A percentile compares a stretch with the other conserved stretches of the same genome.
phyloP scores from a whole-genome alignment of 208 protist species.

The Blastocrithidia nonstop region DNA sequence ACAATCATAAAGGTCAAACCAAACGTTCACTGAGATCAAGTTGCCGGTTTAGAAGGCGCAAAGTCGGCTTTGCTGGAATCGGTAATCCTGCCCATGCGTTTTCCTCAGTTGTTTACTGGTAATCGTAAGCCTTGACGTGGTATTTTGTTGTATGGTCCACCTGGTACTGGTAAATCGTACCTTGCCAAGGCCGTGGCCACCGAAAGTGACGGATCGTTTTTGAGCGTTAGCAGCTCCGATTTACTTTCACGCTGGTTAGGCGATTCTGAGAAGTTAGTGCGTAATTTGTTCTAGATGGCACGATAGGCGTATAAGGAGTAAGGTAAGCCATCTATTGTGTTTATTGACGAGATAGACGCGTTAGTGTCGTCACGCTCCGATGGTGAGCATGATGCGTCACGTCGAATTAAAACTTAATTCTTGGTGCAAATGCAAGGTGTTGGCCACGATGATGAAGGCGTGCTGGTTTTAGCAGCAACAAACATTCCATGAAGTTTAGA shows the following conservation, averaged over 20 bases:
- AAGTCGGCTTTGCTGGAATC: slow-evolving; percentile 88
- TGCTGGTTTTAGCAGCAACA: slow-evolving; percentile 85
- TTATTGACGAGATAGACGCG: slow-evolving; percentile 93
- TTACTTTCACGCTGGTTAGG: slow-evolving; percentile 88
- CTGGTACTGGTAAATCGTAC: slow-evolving; percentile 89
- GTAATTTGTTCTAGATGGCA: slow-evolving; percentile 88
- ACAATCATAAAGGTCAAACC: slow-evolving; percentile 69
- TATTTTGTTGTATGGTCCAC: slow-evolving; percentile 87
- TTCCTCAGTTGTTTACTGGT: slow-evolving; percentile 89
- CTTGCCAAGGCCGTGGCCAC: slow-evolving; percentile 87
- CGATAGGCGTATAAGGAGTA: slow-evolving; percentile 53
- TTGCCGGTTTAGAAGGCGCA: slow-evolving; percentile 80
- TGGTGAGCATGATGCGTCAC: slow-evolving; percentile 80
- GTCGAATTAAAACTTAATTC: slow-evolving; percentile 99
- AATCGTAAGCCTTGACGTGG: slow-evolving; percentile 86
- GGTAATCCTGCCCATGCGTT: slow-evolving; percentile 79
- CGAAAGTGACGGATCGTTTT: slow-evolving; percentile 82
- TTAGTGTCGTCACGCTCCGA: slow-evolving; percentile 78
- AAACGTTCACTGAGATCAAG: slow-evolving; percentile 81
- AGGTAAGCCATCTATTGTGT: slow-evolving; percentile 84
- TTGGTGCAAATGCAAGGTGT: slow-evolving; percentile 95
- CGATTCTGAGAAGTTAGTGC: slow-evolving; percentile 89
- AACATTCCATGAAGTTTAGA: slow-evolving; percentile 88
- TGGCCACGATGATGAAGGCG: slow-evolving; percentile 66
- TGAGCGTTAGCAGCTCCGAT: slow-evolving; percentile 81